Base-by-base conservation (phyloP, 1,284 basidiomycete species). In the Rhodotorula sp. region DNA sequence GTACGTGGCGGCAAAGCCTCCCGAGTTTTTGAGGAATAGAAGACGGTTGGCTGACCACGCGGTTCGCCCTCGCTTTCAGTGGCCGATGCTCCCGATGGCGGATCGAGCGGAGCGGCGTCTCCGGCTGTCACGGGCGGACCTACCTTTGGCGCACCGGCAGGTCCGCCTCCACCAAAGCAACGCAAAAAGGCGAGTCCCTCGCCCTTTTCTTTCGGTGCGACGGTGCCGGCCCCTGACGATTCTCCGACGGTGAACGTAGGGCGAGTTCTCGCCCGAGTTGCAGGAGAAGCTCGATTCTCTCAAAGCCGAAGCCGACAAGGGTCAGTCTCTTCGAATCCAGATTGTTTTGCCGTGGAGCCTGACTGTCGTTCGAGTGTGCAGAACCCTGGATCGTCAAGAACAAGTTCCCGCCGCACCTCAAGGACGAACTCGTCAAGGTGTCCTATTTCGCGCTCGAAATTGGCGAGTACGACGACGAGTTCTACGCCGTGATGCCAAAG, bases 391-490 rank as follows among this genome's bases (percentile, higher is more conserved):
- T 69, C 26, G 73, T 78, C 63, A 79, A 78, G 67, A 78, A 74
- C 68, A 96, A 93, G 81, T 97, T 97, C 83, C 94, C 94, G 10
- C 89, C 89, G 0, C 79, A 83, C 6, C 84, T 98, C 78, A 93
- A 92, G 78, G 90, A 90, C 0, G 79, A 87, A 6, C 86, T 97
- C 10, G 84, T 86, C 47, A 82, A 87, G 47, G 87, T 92, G 49
- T 91, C 93, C 2, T 82, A 91, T 63, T 85, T 89, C 64, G 95
- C 95, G 0, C 88, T 96, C 77, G 84, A 87, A 65, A 85, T 92
- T 51, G 91, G 89, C 80, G 91, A 95, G 80, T 96, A 94, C 82
- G 90, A 93, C 78, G 92, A 95, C 29, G 88, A 91, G 79, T 96
- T 95, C 80, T 96, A 96, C 84, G 89, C 88, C 78, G 84, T 90